phyloP scores from a whole-genome alignment of 2,329 filamentous ascomycete species.

The Thelonectria discophora region DNA sequence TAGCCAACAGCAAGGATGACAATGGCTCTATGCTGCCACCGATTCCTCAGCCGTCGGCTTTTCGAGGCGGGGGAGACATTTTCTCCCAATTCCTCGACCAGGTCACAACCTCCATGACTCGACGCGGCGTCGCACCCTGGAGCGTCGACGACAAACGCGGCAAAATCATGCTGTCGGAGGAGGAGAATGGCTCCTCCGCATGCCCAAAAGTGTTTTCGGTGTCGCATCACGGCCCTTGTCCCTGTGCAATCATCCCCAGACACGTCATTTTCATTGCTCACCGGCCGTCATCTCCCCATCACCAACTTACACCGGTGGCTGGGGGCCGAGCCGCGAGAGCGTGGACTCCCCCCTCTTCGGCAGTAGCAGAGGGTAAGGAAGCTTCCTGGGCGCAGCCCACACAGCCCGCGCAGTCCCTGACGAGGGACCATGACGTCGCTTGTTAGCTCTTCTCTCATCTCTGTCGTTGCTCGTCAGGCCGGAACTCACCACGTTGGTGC shows the following conservation, averaged over 20 bases:
- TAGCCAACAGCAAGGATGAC: not conserved
- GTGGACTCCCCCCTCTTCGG: conserved; percentile 14
- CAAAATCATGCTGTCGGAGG: conserved; percentile 4
- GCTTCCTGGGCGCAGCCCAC: not conserved
- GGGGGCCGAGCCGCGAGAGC: conserved; percentile 26
- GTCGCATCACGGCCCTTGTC: conserved; percentile 22
- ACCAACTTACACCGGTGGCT: conserved; percentile 29
- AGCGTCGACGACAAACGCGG: conserved; percentile 20
- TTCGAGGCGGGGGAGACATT: conserved; percentile 13
- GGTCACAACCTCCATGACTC: conserved; percentile 20
- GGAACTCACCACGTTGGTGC: not conserved
- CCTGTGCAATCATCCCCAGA: conserved; percentile 28
- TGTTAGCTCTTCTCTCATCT: conserved; percentile 29
- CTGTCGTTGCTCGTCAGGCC: not conserved
- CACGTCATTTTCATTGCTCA: conserved; percentile 34
- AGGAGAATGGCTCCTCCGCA: not conserved
- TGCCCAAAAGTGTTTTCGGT: conserved; percentile 14
- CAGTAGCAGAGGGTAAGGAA: conserved; percentile 3
- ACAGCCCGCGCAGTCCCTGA: not conserved
- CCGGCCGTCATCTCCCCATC: conserved; percentile 32
- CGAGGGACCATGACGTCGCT: conserved; percentile 25
- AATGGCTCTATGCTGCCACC: not conserved
- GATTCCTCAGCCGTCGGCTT: conserved; percentile 7
- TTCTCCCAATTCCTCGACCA: conserved; percentile 1
- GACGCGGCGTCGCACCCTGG: conserved; percentile 1